Percentiles rank a stretch among this genome's conserved stretches.
These are phyloP conservation scores for Tuber magnatum DNA, from an alignment of 495 filamentous ascomycete species.

Conservation along the genomic window DNA sequence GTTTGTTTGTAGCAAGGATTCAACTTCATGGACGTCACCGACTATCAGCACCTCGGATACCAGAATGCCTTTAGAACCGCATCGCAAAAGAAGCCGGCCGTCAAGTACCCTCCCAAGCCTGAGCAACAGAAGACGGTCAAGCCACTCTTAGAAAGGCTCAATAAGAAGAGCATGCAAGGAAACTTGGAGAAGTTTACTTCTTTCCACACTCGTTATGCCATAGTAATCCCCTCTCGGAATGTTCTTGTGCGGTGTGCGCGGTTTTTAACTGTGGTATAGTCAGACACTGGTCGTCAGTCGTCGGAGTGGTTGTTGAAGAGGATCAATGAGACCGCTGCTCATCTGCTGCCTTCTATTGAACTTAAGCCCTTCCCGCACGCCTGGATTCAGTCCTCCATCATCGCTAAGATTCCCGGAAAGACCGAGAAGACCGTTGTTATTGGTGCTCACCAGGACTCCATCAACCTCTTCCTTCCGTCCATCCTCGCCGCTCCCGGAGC, in stretches of 20 bases:
- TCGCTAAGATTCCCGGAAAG: slow-evolving; percentile 85
- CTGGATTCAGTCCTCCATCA: slow-evolving; percentile 87
- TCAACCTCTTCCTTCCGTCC: slow-evolving; percentile 83
- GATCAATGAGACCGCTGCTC: slow-evolving; percentile 63
- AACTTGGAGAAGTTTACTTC: slow-evolving; percentile 71
- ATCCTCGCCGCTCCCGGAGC: slow-evolving; percentile 69
- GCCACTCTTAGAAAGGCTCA: slow-evolving; percentile 59
- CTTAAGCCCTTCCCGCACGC: slow-evolving; percentile 70
- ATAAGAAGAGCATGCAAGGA: slow-evolving; percentile 67
- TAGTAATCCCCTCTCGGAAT: slow-evolving; percentile 32
- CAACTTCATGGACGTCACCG: slow-evolving; percentile 94
- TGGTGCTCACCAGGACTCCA: slow-evolving; percentile 72
- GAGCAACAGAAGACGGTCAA: slow-evolving; percentile 58
- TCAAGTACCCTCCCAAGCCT: slow-evolving; percentile 62
- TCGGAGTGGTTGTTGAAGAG: slow-evolving; percentile 77
- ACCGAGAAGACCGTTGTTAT: slow-evolving; percentile 74
- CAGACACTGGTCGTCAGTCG: slow-evolving; percentile 73
- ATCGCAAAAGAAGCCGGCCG: slow-evolving; percentile 43
- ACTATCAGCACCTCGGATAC: slow-evolving; percentile 54
- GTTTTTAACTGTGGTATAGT: slow-evolving; percentile 42
- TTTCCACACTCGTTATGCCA: slow-evolving; percentile 87
- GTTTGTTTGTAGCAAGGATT: slow-evolving; percentile 57
- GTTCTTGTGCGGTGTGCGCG: neutral
- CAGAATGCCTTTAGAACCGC: slow-evolving; percentile 40
- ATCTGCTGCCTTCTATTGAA: slow-evolving; percentile 63